Percentiles rank a stretch among this genome's conserved stretches.
phyloP scores from a whole-genome alignment of 305 asterid species.

The Fraxinus baroniana region DNA sequence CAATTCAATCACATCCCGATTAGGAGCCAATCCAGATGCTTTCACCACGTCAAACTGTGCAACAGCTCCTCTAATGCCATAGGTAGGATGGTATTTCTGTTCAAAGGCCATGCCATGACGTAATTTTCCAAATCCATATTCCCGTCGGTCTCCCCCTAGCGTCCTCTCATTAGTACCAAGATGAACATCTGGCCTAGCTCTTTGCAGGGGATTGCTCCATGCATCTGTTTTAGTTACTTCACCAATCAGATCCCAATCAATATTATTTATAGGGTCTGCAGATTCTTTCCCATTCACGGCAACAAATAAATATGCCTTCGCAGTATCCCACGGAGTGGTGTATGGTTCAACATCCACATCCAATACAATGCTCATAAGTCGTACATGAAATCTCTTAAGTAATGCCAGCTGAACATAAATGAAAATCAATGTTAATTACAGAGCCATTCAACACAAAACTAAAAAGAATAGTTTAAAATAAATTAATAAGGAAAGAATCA shows the following conservation, averaged over 20 bases:
- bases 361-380: constrained; percentile 97
- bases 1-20: constrained; percentile 47
- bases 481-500: constrained; percentile 27
- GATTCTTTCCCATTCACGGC: constrained; percentile 55
- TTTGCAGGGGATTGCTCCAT: constrained; percentile 95
- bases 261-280: constrained; percentile 44
- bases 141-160: constrained; percentile 94
- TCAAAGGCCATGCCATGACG: constrained; percentile 84
- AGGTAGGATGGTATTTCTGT: constrained; percentile 88
- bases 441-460: constrained; percentile 20
- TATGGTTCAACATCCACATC: constrained; percentile 99
- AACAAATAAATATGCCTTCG: constrained; percentile 89
- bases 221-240: constrained; percentile 65
- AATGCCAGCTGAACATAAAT: constrained; percentile 54
- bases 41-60: constrained; percentile 94
- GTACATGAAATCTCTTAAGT: constrained; percentile 92
- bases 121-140: constrained; percentile 95
- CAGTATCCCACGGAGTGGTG: constrained; percentile 96
- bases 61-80: constrained; percentile 97
- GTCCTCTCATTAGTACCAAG: constrained; percentile 97
- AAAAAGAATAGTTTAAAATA: constrained; percentile 1
- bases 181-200: constrained; percentile 98
- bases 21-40: constrained; percentile 87
- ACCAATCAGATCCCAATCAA: constrained; percentile 77
- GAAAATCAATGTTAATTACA: constrained; percentile 26